Evolutionary conservation across 768 basidiomycete genomes (phyloP).

Genomic region (Lactifluus rugatus): DNA sequence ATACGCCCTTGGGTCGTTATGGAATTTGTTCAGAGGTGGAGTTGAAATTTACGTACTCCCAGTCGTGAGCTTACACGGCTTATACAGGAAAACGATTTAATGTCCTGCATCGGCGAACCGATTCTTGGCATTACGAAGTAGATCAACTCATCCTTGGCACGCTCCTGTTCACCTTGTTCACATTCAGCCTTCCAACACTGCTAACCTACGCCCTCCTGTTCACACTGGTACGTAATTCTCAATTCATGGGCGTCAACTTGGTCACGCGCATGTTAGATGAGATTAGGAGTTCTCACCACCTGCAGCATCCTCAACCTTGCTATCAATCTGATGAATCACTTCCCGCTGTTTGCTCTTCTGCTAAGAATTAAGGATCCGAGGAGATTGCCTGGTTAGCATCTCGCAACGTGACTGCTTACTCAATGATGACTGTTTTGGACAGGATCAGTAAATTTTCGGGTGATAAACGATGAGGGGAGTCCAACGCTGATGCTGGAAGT

Average conservation of each 20-base stretch:
- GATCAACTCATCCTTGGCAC: slow-evolving; percentile 96
- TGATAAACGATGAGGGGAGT: not conserved
- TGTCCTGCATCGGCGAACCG: slow-evolving; percentile 75
- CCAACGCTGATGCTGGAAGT: slow-evolving; percentile 14
- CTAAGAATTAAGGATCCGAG: slow-evolving; percentile 74
- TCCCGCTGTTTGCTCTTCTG: slow-evolving; percentile 85
- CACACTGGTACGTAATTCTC: slow-evolving; percentile 41
- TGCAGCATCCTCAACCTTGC: slow-evolving; percentile 56
- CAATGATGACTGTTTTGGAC: too few species aligned
- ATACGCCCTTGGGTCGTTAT: slow-evolving; percentile 53
- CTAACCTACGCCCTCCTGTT: slow-evolving; percentile 81
- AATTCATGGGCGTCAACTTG: not conserved
- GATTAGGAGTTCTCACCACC: slow-evolving; percentile 42
- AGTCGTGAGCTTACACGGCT: not conserved
- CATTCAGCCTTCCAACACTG: slow-evolving; percentile 79
- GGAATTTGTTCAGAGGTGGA: slow-evolving; percentile 85
- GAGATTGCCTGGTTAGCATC: slow-evolving; percentile 60
- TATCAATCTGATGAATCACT: slow-evolving; percentile 80
- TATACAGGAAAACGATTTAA: slow-evolving; percentile 84
- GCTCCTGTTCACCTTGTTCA: slow-evolving; percentile 71
- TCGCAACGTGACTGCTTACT: not conserved
- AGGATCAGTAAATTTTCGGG: slow-evolving; percentile 12
- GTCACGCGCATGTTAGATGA: slow-evolving; percentile 31
- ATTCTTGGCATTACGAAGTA: slow-evolving; percentile 83
- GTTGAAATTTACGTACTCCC: not conserved